Conservation (phyloP, 768 basidiomycete species). For the Wakefieldia striispora region DNA sequence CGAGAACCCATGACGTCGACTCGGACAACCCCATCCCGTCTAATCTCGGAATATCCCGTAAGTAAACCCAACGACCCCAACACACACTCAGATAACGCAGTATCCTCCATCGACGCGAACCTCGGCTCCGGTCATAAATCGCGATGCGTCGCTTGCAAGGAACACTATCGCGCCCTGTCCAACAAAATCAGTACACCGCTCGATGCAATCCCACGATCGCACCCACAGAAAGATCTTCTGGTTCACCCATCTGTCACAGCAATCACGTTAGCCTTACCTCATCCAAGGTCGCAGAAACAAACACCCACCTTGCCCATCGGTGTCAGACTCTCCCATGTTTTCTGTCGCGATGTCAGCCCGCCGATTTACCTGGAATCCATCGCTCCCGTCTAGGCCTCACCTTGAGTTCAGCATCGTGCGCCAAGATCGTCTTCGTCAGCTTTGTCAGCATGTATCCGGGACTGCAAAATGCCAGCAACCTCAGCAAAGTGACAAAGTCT, state of each 20-base stretch:
- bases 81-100: conserved; percentile 50
- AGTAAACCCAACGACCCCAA: too few species aligned
- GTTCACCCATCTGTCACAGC: conserved; percentile 75
- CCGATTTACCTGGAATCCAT: neutral
- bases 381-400: conserved; percentile 38
- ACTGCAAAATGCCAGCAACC: conserved; percentile 42
- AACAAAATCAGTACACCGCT: neutral
- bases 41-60: conserved; percentile 8
- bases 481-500: neutral
- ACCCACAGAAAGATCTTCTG: conserved; percentile 82
- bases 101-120: conserved; percentile 90
- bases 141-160: conserved; percentile 85
- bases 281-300: neutral
- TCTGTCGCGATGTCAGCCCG: conserved; percentile 38
- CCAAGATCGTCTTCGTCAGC: conserved; percentile 80
- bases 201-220: neutral
- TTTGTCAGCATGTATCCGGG: conserved; percentile 96
- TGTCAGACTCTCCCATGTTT: conserved; percentile 80
- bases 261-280: conserved; percentile 6
- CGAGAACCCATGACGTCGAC: conserved; percentile 26
- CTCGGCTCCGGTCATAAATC: conserved; percentile 87
- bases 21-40: neutral
- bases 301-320: conserved; percentile 78
- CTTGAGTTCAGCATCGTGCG: conserved; percentile 72
- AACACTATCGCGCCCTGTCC: conserved; percentile 82